Evolutionary conservation across 176 grass and related monocot species (phyloP).

Genomic region (Oryza rufipogon): DNA sequence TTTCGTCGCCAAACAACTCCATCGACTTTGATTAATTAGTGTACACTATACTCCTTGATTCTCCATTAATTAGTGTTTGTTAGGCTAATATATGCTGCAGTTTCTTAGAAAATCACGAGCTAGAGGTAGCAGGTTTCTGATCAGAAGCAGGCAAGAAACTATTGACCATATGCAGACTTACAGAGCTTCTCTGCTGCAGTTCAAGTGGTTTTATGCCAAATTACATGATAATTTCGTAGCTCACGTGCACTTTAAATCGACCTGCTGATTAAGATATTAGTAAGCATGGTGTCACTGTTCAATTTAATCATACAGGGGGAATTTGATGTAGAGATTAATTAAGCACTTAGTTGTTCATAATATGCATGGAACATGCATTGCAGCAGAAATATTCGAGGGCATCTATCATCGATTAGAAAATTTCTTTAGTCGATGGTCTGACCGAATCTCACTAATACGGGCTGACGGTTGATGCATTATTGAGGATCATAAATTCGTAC

Average conservation of each 20-base stretch:
- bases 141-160: background rate
- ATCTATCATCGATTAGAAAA: slow-evolving; percentile 24
- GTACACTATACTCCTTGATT: slow-evolving; percentile 7
- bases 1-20: slow-evolving; percentile 13
- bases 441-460: slow-evolving; percentile 45
- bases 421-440: background rate
- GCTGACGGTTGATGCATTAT: slow-evolving; percentile 37
- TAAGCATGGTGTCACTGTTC: background rate
- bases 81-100: background rate
- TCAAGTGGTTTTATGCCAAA: background rate
- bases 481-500: slow-evolving; percentile 25
- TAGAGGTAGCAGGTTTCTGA: background rate
- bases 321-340: background rate
- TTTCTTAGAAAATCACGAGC: slow-evolving; percentile 41
- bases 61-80: background rate
- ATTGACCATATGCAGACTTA: background rate
- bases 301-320: background rate
- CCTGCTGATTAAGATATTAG: background rate
- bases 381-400: slow-evolving; percentile 33
- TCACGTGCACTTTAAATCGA: slow-evolving; percentile 24
- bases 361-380: background rate
- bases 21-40: slow-evolving; percentile 4
- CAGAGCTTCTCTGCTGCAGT: background rate
- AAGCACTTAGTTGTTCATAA: background rate
- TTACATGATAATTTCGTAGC: background rate